phyloP scores from a whole-genome alignment of 225 moss, liverwort and hornwort genomes.

The Antitrichia curtipendula region DNA sequence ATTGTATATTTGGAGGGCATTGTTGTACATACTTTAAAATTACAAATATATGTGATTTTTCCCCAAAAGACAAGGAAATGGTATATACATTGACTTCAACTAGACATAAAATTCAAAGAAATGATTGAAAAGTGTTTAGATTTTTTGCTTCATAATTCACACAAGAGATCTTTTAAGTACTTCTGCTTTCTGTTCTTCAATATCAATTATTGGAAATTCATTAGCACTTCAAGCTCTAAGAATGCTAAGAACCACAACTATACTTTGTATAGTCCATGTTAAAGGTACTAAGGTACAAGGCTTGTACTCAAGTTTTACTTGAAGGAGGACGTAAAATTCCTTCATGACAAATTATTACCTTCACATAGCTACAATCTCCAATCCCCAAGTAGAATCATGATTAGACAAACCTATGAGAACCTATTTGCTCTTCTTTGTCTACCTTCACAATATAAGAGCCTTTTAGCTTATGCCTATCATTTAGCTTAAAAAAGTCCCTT shows the following conservation, averaged over 20 bases:
- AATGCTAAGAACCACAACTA: background rate
- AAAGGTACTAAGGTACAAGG: background rate
- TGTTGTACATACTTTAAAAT: background rate
- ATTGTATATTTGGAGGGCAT: background rate
- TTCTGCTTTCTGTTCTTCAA: background rate
- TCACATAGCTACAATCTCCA: fast-evolving
- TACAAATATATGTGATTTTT: background rate
- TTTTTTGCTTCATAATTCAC: background rate
- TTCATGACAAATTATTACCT: background rate
- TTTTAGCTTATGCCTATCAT: background rate
- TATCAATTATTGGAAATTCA: background rate
- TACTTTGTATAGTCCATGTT: background rate
- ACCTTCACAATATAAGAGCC: background rate
- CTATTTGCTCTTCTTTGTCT: background rate
- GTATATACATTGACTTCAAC: background rate
- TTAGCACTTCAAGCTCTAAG: background rate
- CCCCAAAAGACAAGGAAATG: background rate
- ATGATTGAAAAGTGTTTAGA: background rate
- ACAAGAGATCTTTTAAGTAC: fast-evolving
- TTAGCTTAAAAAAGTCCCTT: background rate
- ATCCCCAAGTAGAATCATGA: fast-evolving
- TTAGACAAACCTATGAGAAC: fast-evolving
- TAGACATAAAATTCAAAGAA: background rate
- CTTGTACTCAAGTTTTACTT: background rate
- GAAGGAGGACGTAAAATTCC: fast-evolving